Percentiles rank a stretch among this genome's conserved stretches.
These are phyloP conservation scores for Populus hybrid DNA, from an alignment of 441 rosid species.

Conservation along the genomic window DNA sequence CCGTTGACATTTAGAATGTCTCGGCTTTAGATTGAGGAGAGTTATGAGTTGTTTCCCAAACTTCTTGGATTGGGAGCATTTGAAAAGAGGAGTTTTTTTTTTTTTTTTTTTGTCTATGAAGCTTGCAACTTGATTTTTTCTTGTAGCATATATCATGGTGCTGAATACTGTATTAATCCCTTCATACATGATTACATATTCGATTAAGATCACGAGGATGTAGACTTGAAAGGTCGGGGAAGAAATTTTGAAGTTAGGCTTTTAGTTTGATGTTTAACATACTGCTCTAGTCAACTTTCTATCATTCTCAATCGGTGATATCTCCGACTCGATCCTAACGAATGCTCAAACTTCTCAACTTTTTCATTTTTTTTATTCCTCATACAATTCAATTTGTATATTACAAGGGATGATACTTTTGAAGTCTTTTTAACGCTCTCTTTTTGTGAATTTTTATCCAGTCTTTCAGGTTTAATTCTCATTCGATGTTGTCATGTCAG, in stretches of 20 bases:
- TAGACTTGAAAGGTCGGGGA: not conserved
- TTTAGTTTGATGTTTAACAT: not conserved
- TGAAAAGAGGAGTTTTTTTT: not conserved
- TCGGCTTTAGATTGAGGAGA: not conserved
- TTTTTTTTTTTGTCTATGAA: not conserved
- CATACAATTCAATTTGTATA: not conserved
- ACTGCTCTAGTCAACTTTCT: slow-evolving; percentile 1
- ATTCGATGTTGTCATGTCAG: not conserved
- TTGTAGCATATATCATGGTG: not conserved
- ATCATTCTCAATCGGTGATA: slow-evolving; percentile 1
- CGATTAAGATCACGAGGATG: not conserved
- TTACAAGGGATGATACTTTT: not conserved
- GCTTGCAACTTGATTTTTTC: not conserved
- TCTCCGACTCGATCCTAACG: slow-evolving; percentile 9
- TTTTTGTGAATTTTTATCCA: not conserved
- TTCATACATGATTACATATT: not conserved
- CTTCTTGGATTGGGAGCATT: not conserved
- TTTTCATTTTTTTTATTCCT: not conserved
- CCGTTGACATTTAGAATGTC: not conserved
- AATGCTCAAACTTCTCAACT: not conserved
- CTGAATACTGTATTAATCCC: not conserved
- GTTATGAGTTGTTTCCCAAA: not conserved
- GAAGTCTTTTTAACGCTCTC: not conserved
- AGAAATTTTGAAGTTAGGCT: not conserved
- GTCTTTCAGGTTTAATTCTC: not conserved